Evolutionary conservation across 1,139 yeast genomes (phyloP), one percentile per base, ranked within the genome.

Genomic region (Geotrichum histeridarum): DNA sequence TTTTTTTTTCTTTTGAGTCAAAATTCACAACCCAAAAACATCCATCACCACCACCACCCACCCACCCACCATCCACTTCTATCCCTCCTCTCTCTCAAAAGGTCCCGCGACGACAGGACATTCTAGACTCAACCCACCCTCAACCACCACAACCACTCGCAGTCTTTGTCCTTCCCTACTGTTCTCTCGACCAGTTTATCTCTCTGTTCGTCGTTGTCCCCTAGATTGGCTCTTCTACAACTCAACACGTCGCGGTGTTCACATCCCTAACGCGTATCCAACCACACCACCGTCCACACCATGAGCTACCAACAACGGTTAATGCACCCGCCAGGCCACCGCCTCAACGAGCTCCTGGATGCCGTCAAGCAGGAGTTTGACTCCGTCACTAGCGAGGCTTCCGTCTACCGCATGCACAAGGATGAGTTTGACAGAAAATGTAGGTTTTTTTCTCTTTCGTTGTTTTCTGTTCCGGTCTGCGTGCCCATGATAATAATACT

Each of bases 331-430:
- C 66, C 60, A 31, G 58, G 66, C 77, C 80, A 69, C 77, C 80
- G 75, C 66, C 83, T 70, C 72, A 82, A 70, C 62, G 98, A 93
- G 71, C 80, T 93, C 61, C 77, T 93, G 65, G 98, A 93, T 55
- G 96, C 95, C 42, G 84, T 93, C 69, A 87, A 89, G 73, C 89
- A 84, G 67, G 99, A 93, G 75, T 91, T 93, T 64, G 94, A 89
- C 64, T 82, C 81, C 62, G 86, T 94, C 51, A 79, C 88, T 60
- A 85, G 82, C 68, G 98, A 93, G 71, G 96, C 96, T 8, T 81
- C 90, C 51, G 81, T 82, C 60, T 89, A 84, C 72, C 84, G 94
- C 67, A 83, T 88, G 70, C 96, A 91, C 71, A 93, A 90, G 74
- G 96, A 90, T 70, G 97, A 91, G 68, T 88, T 85, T 66, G 98